These are phyloP conservation scores for Glutinoglossum americanum DNA, from an alignment of 495 filamentous ascomycete species.

Conservation along the genomic window DNA sequence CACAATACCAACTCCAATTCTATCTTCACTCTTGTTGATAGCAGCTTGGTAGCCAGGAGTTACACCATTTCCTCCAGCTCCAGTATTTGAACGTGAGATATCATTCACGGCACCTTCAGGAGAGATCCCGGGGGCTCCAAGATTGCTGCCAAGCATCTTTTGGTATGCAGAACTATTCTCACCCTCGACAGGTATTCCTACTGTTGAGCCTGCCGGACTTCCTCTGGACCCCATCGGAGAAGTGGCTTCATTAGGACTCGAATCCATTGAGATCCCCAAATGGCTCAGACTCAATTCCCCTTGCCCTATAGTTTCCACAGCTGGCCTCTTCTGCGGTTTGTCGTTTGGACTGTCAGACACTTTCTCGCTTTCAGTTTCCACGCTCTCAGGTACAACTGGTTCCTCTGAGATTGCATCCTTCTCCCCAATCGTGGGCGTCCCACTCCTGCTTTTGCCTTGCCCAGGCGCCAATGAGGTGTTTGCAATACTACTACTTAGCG, in stretches of 20 bases:
- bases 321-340: conserved; percentile 33
- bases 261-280: conserved; percentile 41
- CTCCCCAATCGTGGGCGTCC: not conserved
- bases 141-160: not conserved
- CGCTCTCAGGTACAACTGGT: not conserved
- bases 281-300: conserved; percentile 77
- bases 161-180: not conserved
- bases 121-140: not conserved
- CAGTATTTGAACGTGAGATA: not conserved
- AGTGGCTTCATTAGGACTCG: conserved; percentile 6
- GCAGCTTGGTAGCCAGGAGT: not conserved
- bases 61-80: not conserved
- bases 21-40: not conserved
- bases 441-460: not conserved
- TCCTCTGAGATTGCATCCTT: not conserved
- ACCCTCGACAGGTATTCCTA: not conserved
- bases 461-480: conserved; percentile 29
- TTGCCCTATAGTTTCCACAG: conserved; percentile 73
- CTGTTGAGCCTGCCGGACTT: not conserved
- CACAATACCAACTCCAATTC: conserved; percentile 7
- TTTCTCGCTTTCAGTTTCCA: conserved; percentile 15
- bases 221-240: not conserved
- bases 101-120: not conserved
- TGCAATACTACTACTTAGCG: conserved; percentile 55
- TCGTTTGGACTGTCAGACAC: not conserved